Evolutionary conservation across 805 yeast species (phyloP), one percentile per base, ranked within the genome.

Genomic region (Nakazawaea ishiwadae): DNA sequence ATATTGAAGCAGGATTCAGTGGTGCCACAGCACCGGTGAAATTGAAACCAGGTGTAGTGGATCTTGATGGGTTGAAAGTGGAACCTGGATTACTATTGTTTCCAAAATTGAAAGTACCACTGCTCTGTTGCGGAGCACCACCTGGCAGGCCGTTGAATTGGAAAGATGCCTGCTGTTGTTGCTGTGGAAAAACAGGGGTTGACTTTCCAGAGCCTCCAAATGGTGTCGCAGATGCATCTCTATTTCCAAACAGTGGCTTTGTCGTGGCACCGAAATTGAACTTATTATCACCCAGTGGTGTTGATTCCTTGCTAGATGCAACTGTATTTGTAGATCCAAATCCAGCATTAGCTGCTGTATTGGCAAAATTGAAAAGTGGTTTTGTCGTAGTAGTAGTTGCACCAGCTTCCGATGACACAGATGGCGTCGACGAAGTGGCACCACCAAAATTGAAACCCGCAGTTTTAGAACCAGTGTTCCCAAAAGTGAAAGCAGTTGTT

Each of bases 21-120:
- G 38, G 9, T 9, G 31, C 27, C 6, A 19, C 26, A 11, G 26
- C 11, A 9, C 34, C 38, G 14, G 11, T 23, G 27, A 30, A 30
- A 29, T 30, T 30, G 35, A 33, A 33, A 28, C 15, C 15, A 11
- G 44, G 44, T n/a, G 44, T 40, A 4, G 31, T 28, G 4, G 44
- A 40, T 35, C 44, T 35, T 15, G 38, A 34, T 6, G 38, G 38
- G 20, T 33, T 35, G 38, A 39, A 39, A 6, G n/a, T 23, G 9
- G 39, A n/a, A 5, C 32, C 15, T 8, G 32, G 23, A 18, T 27
- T 26, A 18, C 30, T 34, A 4, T 12, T 12, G 24, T 15, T 16
- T 10, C 18, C 15, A 17, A 35, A 35, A 35, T 28, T 28, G 15
- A 35, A 26, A 17, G n/a, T n/a, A n/a, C n/a, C n/a, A n/a, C n/a